Conservation (phyloP, 225 moss, liverwort and hornwort genomes). For the Sphagnum tenellum region DNA sequence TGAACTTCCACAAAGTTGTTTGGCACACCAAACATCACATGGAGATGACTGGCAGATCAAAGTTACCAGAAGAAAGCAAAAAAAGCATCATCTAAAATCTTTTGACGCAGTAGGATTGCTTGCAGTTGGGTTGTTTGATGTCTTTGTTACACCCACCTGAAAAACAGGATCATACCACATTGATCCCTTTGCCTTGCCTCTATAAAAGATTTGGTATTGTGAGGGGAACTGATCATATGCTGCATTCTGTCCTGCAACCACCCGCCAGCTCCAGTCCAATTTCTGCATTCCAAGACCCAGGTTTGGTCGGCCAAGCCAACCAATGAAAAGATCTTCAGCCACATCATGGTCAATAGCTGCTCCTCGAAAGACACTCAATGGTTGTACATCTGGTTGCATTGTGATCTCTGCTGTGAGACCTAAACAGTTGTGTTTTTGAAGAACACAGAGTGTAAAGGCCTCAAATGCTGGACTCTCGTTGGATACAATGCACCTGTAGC, state of each 20-base stretch:
- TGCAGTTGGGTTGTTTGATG: background rate
- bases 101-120: background rate
- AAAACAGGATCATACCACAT: conserved; percentile 95
- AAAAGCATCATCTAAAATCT: conserved; percentile 2
- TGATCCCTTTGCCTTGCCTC: conserved; percentile 53
- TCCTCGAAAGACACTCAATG: conserved; percentile 51
- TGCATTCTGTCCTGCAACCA: conserved; percentile 91
- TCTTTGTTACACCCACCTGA: conserved; percentile 34
- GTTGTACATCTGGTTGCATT: conserved; percentile 76
- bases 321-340: conserved; percentile 82
- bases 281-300: conserved; percentile 5
- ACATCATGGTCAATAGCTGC: conserved; percentile 42
- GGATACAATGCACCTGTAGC: conserved; percentile 76
- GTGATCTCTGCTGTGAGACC: conserved; percentile 69
- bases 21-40: background rate
- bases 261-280: conserved; percentile 65
- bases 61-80: background rate
- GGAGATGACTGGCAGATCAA: background rate
- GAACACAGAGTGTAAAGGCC: conserved; percentile 77
- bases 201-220: conserved; percentile 76
- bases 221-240: conserved; percentile 94
- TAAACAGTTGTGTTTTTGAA: conserved; percentile 84
- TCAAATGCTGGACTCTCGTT: conserved; percentile 76
- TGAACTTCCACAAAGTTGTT: background rate
- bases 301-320: conserved; percentile 53